phyloP scores from a whole-genome alignment of 768 basidiomycete genomes.

The Amyloporia xantha region DNA sequence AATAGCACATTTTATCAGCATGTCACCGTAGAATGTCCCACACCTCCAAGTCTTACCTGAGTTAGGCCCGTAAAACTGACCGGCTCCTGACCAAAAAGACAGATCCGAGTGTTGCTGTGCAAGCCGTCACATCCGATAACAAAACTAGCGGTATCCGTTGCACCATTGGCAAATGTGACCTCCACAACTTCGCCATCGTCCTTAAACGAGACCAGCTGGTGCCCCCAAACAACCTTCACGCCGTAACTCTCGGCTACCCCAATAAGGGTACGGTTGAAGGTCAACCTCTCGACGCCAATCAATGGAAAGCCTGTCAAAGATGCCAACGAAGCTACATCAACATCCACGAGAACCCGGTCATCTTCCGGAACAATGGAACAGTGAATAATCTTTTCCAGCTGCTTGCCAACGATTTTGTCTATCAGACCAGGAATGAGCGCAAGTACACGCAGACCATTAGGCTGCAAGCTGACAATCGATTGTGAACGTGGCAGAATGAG shows the following conservation, averaged over 20 bases:
- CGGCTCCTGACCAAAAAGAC: constrained; percentile 31
- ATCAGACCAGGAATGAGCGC: constrained; percentile 10
- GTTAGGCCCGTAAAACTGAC: constrained; percentile 33
- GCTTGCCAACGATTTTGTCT: constrained; percentile 9
- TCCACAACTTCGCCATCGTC: constrained; percentile 24
- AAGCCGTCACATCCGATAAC: constrained; percentile 41
- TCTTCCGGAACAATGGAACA: constrained; percentile 19
- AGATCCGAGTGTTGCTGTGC: constrained; percentile 32
- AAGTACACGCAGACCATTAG: constrained; percentile 14
- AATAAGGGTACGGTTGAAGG: constrained; percentile 26
- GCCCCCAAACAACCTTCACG: constrained; percentile 29
- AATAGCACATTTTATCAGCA: no score
- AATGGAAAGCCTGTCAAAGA: constrained; percentile 21
- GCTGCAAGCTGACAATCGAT: constrained; percentile 7
- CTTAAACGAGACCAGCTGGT: constrained; percentile 26
- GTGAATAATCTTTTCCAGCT: background rate
- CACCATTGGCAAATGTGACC: constrained; percentile 31
- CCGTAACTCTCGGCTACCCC: constrained; percentile 26
- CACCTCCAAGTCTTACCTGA: constrained; percentile 23
- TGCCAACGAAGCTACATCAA: constrained; percentile 19
- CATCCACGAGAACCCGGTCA: constrained; percentile 22
- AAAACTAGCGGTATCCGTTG: constrained; percentile 29
- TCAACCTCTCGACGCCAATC: constrained; percentile 26
- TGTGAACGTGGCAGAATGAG: no score
- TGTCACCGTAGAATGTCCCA: background rate